These are phyloP conservation scores for Alternaria sp. DNA, from an alignment of 2,329 filamentous ascomycete species.

Conservation along the genomic window DNA sequence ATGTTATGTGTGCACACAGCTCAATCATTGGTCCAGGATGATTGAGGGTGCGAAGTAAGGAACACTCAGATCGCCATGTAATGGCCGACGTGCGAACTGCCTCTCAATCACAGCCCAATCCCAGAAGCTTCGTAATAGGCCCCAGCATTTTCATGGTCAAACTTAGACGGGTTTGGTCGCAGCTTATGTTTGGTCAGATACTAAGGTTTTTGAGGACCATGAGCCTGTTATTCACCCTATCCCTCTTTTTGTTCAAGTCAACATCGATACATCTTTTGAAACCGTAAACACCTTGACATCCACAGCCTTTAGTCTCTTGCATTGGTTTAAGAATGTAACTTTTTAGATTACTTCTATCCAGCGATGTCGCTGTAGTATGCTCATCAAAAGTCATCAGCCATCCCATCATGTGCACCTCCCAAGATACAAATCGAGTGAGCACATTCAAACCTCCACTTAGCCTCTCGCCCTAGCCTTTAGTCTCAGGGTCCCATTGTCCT, in stretches of 20 bases:
- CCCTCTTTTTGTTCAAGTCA: neutral
- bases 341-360: neutral
- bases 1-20: neutral
- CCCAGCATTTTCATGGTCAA: neutral
- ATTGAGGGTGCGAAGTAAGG: neutral
- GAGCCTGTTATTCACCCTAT: neutral
- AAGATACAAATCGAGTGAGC: neutral
- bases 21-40: neutral
- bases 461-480: conserved; percentile 27
- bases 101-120: neutral
- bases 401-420: neutral
- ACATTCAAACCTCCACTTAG: neutral
- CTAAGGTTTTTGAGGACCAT: neutral
- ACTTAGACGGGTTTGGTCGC: neutral
- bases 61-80: neutral
- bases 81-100: neutral
- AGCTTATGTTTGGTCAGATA: neutral
- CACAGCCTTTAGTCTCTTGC: neutral
- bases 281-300: neutral
- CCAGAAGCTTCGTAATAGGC: neutral
- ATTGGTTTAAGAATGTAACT: neutral
- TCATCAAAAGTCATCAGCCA: neutral
- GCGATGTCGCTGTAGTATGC: neutral
- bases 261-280: neutral
- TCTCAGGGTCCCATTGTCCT: conserved; percentile 25